phyloP scores from a whole-genome alignment of 2,329 filamentous ascomycete species.

The Trichophaea hybrida region DNA sequence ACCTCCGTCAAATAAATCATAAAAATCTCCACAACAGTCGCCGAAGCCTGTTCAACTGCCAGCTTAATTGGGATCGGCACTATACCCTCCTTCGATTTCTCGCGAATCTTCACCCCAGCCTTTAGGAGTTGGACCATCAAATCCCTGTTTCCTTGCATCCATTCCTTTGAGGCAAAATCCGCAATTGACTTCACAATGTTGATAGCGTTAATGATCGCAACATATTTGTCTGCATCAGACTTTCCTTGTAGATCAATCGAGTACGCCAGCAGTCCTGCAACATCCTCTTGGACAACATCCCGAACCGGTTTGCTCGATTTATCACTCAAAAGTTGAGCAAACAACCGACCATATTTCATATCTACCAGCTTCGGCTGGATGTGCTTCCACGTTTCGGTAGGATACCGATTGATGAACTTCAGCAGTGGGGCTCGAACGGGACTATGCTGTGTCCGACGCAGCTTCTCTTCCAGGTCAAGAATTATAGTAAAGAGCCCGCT shows the following conservation, averaged over 20 bases:
- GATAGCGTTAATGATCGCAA: slow-evolving; percentile 71
- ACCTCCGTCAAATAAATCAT: slow-evolving; percentile 64
- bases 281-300: slow-evolving; percentile 56
- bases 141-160: slow-evolving; percentile 45
- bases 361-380: slow-evolving; percentile 70
- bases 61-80: slow-evolving; percentile 54
- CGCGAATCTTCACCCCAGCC: slow-evolving; percentile 65
- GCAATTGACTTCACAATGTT: slow-evolving; percentile 70
- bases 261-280: slow-evolving; percentile 54
- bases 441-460: slow-evolving; percentile 76
- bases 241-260: slow-evolving; percentile 50
- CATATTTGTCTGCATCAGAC: slow-evolving; percentile 52
- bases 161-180: slow-evolving; percentile 49
- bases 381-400: slow-evolving; percentile 70
- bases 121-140: slow-evolving; percentile 49
- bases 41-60: slow-evolving; percentile 73
- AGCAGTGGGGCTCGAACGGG: slow-evolving; percentile 84
- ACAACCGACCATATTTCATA: slow-evolving; percentile 74
- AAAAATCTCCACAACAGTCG: slow-evolving; percentile 75
- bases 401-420: slow-evolving; percentile 85
- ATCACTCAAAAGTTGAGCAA: slow-evolving; percentile 72
- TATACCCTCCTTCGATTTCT: slow-evolving; percentile 54
- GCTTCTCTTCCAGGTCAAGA: slow-evolving; percentile 70
- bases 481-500: slow-evolving; percentile 78
- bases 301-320: slow-evolving; percentile 55